Conservation (phyloP, 2,329 filamentous ascomycete genomes). For the Incumbomyces lentus region DNA sequence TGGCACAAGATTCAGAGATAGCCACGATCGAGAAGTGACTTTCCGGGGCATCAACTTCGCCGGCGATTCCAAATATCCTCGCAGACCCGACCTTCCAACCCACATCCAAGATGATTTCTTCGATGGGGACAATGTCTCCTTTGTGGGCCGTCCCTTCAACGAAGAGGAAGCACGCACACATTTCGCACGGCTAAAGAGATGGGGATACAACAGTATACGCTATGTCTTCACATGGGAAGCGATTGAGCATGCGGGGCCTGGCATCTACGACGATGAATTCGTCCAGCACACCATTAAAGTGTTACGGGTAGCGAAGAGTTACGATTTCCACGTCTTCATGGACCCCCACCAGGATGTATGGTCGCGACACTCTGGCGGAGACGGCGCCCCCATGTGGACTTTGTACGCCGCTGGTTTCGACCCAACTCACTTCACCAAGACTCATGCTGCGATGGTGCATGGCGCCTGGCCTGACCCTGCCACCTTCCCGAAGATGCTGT, state of each 20-base stretch:
- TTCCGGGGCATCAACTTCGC: slow-evolving; percentile 91
- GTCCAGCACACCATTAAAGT: slow-evolving; percentile 83
- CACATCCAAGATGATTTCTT: slow-evolving; percentile 73
- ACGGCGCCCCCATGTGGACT: slow-evolving; percentile 95
- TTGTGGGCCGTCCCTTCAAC: slow-evolving; percentile 75
- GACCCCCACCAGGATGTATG: slow-evolving; percentile 99
- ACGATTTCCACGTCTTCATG: slow-evolving; percentile 96
- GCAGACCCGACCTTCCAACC: slow-evolving; percentile 68
- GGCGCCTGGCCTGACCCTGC: slow-evolving; percentile 82
- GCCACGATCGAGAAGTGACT: slow-evolving; percentile 70
- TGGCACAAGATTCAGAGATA: slow-evolving; percentile 73
- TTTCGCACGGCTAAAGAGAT: slow-evolving; percentile 74
- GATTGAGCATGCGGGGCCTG: slow-evolving; percentile 85
- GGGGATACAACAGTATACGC: slow-evolving; percentile 90
- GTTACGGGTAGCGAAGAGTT: slow-evolving; percentile 71
- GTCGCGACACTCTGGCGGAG: slow-evolving; percentile 89
- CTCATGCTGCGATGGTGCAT: slow-evolving; percentile 86
- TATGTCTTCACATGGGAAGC: slow-evolving; percentile 99
- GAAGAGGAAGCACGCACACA: slow-evolving; percentile 74
- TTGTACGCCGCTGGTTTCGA: slow-evolving; percentile 88
- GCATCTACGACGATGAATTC: slow-evolving; percentile 87
- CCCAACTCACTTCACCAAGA: slow-evolving; percentile 71
- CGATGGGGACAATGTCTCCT: slow-evolving; percentile 82
- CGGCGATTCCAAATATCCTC: slow-evolving; percentile 81
- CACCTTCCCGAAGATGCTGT: slow-evolving; percentile 95